These are phyloP conservation scores for Lagerstroemia speciosa DNA, from an alignment of 345 rosid species.

Conservation along the genomic window DNA sequence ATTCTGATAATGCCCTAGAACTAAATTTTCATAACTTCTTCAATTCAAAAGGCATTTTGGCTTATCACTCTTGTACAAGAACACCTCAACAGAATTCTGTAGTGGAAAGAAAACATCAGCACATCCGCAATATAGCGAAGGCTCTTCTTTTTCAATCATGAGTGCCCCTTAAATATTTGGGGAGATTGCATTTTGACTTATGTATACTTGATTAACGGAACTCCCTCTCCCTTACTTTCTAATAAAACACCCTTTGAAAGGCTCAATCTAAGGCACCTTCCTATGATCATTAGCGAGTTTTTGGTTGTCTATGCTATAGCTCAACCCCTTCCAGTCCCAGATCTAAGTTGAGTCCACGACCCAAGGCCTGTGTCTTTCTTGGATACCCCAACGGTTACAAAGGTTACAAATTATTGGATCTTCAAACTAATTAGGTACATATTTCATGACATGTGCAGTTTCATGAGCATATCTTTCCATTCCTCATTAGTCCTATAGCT, in stretches of 20 bases:
- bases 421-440: neutral
- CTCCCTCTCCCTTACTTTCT: neutral
- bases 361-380: neutral
- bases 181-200: neutral
- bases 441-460: neutral
- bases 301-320: neutral
- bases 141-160: slow-evolving; percentile 2
- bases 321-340: neutral
- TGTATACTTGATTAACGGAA: neutral
- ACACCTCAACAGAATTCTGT: slow-evolving; percentile 15
- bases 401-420: no score
- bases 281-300: neutral
- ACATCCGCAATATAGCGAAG: neutral
- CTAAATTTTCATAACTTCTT: neutral
- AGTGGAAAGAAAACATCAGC: no score
- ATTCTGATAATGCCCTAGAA: neutral
- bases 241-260: neutral
- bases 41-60: neutral
- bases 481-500: neutral
- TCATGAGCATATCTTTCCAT: slow-evolving; percentile 3
- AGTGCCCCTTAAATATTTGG: neutral
- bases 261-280: neutral
- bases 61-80: neutral
- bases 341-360: neutral
- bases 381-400: neutral